These are phyloP conservation scores for Nyssa sinensis DNA, from an alignment of 148 eudicot species.

Conservation along the genomic window DNA sequence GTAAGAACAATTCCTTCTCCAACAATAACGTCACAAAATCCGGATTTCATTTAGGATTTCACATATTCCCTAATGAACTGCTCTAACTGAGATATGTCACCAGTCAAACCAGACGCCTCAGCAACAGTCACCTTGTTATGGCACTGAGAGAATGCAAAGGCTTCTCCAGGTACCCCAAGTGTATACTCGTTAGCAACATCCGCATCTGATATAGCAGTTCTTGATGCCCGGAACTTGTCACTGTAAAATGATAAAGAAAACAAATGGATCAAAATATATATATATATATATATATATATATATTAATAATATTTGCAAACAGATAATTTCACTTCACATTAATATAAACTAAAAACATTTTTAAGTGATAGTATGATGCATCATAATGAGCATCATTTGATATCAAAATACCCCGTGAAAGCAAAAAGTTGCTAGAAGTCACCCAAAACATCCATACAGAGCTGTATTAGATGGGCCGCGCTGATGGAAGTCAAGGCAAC, in stretches of 20 bases:
- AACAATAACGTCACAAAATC: background rate
- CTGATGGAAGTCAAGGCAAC: background rate
- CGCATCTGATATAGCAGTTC: slow-evolving; percentile 75
- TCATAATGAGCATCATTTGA: background rate
- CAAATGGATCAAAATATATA: no score
- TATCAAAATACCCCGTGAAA: background rate
- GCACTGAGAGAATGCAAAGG: slow-evolving; percentile 75
- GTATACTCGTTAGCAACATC: slow-evolving; percentile 71
- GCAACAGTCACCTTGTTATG: slow-evolving; percentile 70
- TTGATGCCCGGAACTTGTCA: slow-evolving; percentile 79
- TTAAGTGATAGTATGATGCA: no score
- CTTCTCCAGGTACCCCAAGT: slow-evolving; percentile 69
- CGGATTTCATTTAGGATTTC: background rate
- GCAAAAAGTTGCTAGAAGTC: background rate
- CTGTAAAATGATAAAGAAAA: slow-evolving; percentile 26
- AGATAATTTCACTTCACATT: no score
- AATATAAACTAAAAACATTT: no score
- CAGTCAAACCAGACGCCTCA: slow-evolving; percentile 71
- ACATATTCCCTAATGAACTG: slow-evolving; percentile 50
- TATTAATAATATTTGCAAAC: no score
- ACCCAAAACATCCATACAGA: background rate
- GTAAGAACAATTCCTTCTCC: background rate
- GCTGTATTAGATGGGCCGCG: no score
- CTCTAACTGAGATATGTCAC: slow-evolving; percentile 70
- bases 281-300: no score